phyloP scores from a whole-genome alignment of 1,284 basidiomycete species.

The Pholiota adiposa region DNA sequence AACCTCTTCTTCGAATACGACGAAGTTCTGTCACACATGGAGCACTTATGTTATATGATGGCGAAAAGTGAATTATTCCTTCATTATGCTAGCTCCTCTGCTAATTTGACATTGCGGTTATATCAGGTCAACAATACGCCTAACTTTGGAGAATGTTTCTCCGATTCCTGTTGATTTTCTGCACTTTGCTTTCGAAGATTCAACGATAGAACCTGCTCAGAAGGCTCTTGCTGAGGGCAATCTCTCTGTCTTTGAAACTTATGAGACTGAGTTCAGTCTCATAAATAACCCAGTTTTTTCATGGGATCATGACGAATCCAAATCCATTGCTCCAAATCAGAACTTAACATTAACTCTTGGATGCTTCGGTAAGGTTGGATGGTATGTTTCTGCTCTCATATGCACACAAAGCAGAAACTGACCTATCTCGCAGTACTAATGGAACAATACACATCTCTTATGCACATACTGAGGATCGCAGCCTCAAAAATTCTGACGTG shows the following conservation, averaged over 20 bases:
- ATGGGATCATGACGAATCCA: conserved; percentile 67
- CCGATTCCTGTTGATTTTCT: conserved; percentile 83
- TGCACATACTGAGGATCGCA: conserved; percentile 61
- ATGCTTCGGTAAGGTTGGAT: conserved; percentile 89
- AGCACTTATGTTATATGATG: conserved; percentile 92
- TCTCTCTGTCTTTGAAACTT: conserved; percentile 81
- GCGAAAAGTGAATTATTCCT: conserved; percentile 70
- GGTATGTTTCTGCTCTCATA: conserved; percentile 54
- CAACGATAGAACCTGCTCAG: conserved; percentile 78
- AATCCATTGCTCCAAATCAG: conserved; percentile 71
- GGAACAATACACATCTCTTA: conserved; percentile 88
- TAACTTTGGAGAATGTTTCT: conserved; percentile 91
- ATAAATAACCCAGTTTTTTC: conserved; percentile 81
- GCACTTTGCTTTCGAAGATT: conserved; percentile 87
- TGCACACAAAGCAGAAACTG: not conserved
- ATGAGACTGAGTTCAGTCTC: conserved; percentile 89
- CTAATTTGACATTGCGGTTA: conserved; percentile 12
- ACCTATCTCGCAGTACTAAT: conserved; percentile 55
- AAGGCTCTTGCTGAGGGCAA: conserved; percentile 80
- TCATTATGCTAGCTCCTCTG: not conserved
- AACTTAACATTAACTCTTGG: conserved; percentile 70
- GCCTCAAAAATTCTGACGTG: conserved; percentile 43
- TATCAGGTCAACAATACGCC: conserved; percentile 74
- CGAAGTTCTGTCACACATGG: conserved; percentile 89
- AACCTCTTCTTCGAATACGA: conserved; percentile 85